phyloP scores from a whole-genome alignment of 2,329 filamentous ascomycete species.

The Colletotrichum abscissum region DNA sequence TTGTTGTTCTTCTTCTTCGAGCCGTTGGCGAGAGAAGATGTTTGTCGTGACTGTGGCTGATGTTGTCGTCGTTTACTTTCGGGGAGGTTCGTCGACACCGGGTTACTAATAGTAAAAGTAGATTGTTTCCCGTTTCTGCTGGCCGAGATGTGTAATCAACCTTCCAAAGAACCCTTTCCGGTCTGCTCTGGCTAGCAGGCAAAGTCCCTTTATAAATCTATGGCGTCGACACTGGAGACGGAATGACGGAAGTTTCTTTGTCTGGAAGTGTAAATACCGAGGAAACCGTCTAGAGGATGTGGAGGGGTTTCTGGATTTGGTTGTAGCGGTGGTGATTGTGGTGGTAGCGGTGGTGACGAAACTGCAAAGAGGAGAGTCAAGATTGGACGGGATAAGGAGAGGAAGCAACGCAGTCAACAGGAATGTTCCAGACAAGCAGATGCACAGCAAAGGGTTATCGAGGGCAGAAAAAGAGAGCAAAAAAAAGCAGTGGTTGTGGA shows the following conservation, averaged over 20 bases:
- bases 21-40: not conserved
- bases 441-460: slow-evolving; percentile 6
- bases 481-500: not conserved
- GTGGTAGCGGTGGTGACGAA: not conserved
- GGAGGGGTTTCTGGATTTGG: not conserved
- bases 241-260: not conserved
- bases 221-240: not conserved
- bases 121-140: not conserved
- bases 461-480: not conserved
- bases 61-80: not conserved
- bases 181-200: slow-evolving; percentile 9
- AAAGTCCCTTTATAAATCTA: not conserved
- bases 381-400: not conserved
- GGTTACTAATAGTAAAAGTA: not conserved
- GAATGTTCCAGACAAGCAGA: slow-evolving; percentile 25
- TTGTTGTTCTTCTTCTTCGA: not conserved
- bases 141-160: slow-evolving; percentile 5
- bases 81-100: not conserved
- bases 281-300: not conserved
- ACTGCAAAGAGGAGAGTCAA: not conserved
- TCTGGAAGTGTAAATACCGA: not conserved
- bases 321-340: not conserved
- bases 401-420: not conserved
- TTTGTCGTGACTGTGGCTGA: not conserved
- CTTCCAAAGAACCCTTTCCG: slow-evolving; percentile 2